Evolutionary conservation across 2,329 filamentous ascomycete species (phyloP), one percentile per base, ranked within the genome.

Genomic region (Aspergillus clavatus): DNA sequence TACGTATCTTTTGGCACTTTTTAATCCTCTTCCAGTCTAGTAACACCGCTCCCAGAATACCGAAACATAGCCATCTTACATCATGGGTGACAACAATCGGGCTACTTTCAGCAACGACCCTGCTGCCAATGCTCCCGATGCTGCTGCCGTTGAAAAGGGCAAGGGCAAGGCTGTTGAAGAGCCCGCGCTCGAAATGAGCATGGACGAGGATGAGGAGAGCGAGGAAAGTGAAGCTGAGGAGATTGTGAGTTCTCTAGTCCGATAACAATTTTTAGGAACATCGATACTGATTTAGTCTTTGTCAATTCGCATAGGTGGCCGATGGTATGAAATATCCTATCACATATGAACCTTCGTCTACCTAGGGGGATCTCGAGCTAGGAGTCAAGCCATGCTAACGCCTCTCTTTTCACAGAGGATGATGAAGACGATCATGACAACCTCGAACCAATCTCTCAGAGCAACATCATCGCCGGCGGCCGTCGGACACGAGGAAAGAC

Each of bases 401-500:
- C 36, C 49, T 51, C 44, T 47, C 38, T 28, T n/a, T n/a, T 18
- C 44, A 38, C 45, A 59, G 62, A 68, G 72, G 78, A 73, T 45
- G 84, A 85, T 57, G 86, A 87, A 42, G 85, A 86, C 36, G 88
- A 89, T 44, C 74, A 62, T 14, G 79, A 88, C 62, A 86, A 87
- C 69, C 81, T 95, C 77, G 87, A 94, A 66, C 90, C 91, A 72
- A 96, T 98, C 67, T 88, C 95, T 66, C 75, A 81, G 46, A 80
- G 81, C 67, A 97, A 97, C 79, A 95, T 97, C 68, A 83, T 97
- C 64, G 68, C 73, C 47, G 79, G 77, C 54, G 84, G 84, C 52
- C 81, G 84, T 60, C 91, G 93, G 70, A 97, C 91, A 53, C 91
- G 91, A 63, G 90, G 90, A 65, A 87, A 88, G 70, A 79, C 83